Conservation (phyloP, 2,329 filamentous ascomycete genomes). For the Camptophora hylomeconis region DNA sequence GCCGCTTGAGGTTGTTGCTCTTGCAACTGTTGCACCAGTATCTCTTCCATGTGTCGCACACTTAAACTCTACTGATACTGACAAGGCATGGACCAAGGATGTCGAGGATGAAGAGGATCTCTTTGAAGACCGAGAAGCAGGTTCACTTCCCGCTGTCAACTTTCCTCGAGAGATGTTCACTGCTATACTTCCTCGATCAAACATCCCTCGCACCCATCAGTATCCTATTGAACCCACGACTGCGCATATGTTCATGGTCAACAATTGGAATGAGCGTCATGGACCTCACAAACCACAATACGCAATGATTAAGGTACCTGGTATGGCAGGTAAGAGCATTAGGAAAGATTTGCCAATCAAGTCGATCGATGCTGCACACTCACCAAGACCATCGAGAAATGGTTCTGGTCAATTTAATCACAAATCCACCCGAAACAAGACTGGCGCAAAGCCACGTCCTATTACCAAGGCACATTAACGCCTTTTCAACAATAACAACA, state of each 20-base stretch:
- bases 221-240: too few relatives aligned
- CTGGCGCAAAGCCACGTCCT: slow-evolving; percentile 6
- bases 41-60: slow-evolving; percentile 45
- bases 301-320: slow-evolving; percentile 13
- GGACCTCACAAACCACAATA: slow-evolving; percentile 11
- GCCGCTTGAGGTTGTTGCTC: too few relatives aligned
- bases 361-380: neutral
- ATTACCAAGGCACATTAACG: slow-evolving; percentile 9
- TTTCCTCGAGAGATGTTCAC: slow-evolving; percentile 3
- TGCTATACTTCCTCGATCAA: too few relatives aligned
- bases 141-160: slow-evolving; percentile 56
- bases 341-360: slow-evolving; percentile 15
- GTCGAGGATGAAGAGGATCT: slow-evolving; percentile 70
- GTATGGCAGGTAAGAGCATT: slow-evolving; percentile 7
- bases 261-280: slow-evolving; percentile 9
- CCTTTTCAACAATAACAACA: too few relatives aligned
- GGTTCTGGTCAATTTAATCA: slow-evolving; percentile 8
- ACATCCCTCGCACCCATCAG: too few relatives aligned
- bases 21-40: slow-evolving; percentile 49
- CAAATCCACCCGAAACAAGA: slow-evolving; percentile 6
- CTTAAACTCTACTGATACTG: slow-evolving; percentile 26
- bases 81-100: slow-evolving; percentile 46
- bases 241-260: slow-evolving; percentile 11
- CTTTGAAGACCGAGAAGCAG: slow-evolving; percentile 70
- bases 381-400: slow-evolving; percentile 4